Evolutionary conservation across 805 yeast genomes (phyloP).

Genomic region (Starmerella vitae): DNA sequence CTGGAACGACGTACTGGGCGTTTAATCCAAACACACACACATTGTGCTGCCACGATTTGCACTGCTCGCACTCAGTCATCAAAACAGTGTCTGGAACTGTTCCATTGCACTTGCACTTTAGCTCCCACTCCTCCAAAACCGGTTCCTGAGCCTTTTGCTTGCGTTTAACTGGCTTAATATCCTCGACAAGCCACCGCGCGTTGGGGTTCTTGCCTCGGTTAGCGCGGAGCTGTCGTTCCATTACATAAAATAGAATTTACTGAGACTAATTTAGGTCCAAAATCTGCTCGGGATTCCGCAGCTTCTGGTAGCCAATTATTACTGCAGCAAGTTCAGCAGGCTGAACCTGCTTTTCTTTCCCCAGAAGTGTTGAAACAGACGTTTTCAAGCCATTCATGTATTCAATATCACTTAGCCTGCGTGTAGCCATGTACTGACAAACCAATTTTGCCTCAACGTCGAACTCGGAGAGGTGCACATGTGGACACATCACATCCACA

Average conservation of each 20-base stretch:
- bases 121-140: conserved; percentile 7
- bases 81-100: conserved; percentile 36
- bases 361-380: conserved; percentile 2
- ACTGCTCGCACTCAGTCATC: conserved; percentile 53
- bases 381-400: conserved; percentile 11
- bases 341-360: conserved; percentile 1
- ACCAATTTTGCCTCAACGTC: conserved; percentile 5
- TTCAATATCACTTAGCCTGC: conserved; percentile 5
- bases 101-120: conserved; percentile 22
- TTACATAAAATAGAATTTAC: background rate
- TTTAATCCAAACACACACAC: conserved; percentile 41
- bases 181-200: conserved; percentile 15
- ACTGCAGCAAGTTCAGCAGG: conserved; percentile 13
- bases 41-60: conserved; percentile 60
- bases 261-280: conserved; percentile 12
- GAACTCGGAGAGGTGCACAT: conserved; percentile 18
- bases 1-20: conserved; percentile 35
- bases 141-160: background rate
- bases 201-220: conserved; percentile 16
- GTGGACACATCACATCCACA: conserved; percentile 7
- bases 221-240: conserved; percentile 15
- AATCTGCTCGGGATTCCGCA: conserved; percentile 5
- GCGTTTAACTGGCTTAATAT: conserved; percentile 1
- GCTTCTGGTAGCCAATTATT: conserved; percentile 7
- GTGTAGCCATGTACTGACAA: conserved; percentile 16